Evolutionary conservation across 441 rosid genomes (phyloP), one percentile per base, ranked within the genome.

Genomic region (Arabidopsis hybrid): DNA sequence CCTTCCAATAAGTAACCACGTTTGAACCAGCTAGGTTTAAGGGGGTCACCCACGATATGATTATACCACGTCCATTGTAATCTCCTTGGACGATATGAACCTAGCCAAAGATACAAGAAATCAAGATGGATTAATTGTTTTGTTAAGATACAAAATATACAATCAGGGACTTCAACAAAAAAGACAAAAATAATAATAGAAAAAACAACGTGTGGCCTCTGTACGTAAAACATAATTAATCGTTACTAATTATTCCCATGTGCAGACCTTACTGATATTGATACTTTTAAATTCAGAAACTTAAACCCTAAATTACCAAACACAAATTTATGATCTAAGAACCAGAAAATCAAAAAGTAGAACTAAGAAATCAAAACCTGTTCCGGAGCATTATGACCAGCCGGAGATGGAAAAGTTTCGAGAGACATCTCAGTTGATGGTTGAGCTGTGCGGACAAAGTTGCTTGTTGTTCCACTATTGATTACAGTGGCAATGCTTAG

Each of bases 21-120:
- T 85, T 72, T 1, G 87, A 78, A 3, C 67, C 49, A 7, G 12
- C 60, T 8, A 81, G 50, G 0, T 32, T 26, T 10, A 69, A 43
- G 12, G 85, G 84, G 0, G 88, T 85, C 29, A 86, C 85, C 95
- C 92, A 86, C 7, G 95, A 86, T 34, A 89, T 46, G 2, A 89
- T 88, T 60, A 88, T 60, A 31, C 74, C 79, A 35, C 72, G 61
- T 9, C 92, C 91, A 4, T 26, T 59, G 26, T 56, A 81, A 64
- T 90, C 89, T 26, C 92, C 95, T 64, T 86, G 95, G 8, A 88
- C 81, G 29, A 88, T 65, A 71, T 90, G 91, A 69, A 88, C 95
- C 92, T 87, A 38, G 16, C 13, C 32, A 46, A 42, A 3, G 16
- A 35, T 18, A 1, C 31, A 51, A 5, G 3, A 6, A 29, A 3